phyloP scores from a whole-genome alignment of 805 yeast genomes.

The Candida xiaguanensis region DNA sequence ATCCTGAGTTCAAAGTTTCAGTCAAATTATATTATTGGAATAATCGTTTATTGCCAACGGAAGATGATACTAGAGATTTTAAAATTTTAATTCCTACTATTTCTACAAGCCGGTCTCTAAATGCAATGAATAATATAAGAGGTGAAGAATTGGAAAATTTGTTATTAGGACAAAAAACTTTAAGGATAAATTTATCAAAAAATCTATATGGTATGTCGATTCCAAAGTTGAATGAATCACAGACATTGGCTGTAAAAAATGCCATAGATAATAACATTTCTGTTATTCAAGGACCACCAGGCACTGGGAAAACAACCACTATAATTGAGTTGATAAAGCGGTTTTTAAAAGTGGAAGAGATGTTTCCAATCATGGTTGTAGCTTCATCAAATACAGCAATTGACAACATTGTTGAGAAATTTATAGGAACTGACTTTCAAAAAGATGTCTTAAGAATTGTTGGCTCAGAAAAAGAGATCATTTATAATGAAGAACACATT shows the following conservation, averaged over 20 bases:
- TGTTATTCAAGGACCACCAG: conserved; percentile 59
- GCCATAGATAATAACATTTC: conserved; percentile 48
- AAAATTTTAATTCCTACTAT: conserved; percentile 56
- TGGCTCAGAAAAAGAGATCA: conserved; percentile 56
- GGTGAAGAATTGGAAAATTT: conserved; percentile 49
- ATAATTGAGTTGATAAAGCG: conserved; percentile 45
- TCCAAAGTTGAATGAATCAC: conserved; percentile 52
- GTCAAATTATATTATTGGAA: conserved; percentile 52
- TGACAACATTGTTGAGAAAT: conserved; percentile 69
- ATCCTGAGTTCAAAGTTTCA: not conserved
- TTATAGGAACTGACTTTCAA: conserved; percentile 43
- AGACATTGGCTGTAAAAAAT: conserved; percentile 51
- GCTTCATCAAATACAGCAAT: conserved; percentile 75
- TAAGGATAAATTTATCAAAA: conserved; percentile 52
- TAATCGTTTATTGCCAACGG: conserved; percentile 41
- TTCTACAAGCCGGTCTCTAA: conserved; percentile 57
- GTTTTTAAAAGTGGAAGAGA: conserved; percentile 47
- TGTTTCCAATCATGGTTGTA: conserved; percentile 63
- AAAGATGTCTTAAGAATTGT: conserved; percentile 55
- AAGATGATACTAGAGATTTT: conserved; percentile 31
- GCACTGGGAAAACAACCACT: conserved; percentile 47
- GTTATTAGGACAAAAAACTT: conserved; percentile 51
- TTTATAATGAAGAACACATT: conserved; percentile 55
- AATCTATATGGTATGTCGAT: conserved; percentile 27
- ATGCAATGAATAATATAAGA: conserved; percentile 59